Evolutionary conservation across 2,329 filamentous ascomycete genomes (phyloP).

Genomic region (Dryadomyces quercus-mongolicae): DNA sequence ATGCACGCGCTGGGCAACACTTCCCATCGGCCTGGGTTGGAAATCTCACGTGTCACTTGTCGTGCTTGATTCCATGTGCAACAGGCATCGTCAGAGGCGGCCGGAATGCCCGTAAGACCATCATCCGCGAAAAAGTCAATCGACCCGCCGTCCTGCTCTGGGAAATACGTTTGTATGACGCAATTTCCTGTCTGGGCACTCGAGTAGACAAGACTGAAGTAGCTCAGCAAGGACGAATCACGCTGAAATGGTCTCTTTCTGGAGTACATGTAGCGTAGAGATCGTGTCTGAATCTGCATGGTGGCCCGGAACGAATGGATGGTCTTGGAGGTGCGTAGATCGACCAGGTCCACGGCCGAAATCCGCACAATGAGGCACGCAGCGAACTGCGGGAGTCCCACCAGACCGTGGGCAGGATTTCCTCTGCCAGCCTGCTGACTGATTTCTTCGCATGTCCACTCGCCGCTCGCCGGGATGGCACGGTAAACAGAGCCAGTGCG

Average conservation of each 20-base stretch:
- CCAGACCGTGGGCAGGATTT: constrained; percentile 40
- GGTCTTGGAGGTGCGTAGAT: constrained; percentile 41
- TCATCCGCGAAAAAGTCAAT: constrained; percentile 47
- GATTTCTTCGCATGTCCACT: constrained; percentile 39
- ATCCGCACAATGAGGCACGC: constrained; percentile 48
- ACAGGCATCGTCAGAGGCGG: constrained; percentile 25
- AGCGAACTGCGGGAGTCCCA: constrained; percentile 45
- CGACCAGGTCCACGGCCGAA: constrained; percentile 46
- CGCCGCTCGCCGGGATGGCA: constrained; percentile 25
- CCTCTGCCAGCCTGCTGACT: constrained; percentile 24
- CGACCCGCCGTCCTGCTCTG: constrained; percentile 36
- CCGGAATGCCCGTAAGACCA: constrained; percentile 15
- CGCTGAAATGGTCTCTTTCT: constrained; percentile 37
- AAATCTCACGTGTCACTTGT: constrained; percentile 38
- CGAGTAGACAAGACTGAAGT: constrained; percentile 53
- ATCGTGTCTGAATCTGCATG: constrained; percentile 43
- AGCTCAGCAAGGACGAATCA: constrained; percentile 43
- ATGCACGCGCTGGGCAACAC: constrained; percentile 47
- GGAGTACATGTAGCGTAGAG: constrained; percentile 48
- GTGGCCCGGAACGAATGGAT: constrained; percentile 49
- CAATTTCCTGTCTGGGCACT: constrained; percentile 47
- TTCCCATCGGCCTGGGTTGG: constrained; percentile 56
- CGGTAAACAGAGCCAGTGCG: constrained; percentile 38
- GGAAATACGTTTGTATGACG: constrained; percentile 51
- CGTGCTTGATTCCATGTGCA: constrained; percentile 39